Conservation (phyloP, 768 basidiomycete species). For the Calocera cornea region DNA sequence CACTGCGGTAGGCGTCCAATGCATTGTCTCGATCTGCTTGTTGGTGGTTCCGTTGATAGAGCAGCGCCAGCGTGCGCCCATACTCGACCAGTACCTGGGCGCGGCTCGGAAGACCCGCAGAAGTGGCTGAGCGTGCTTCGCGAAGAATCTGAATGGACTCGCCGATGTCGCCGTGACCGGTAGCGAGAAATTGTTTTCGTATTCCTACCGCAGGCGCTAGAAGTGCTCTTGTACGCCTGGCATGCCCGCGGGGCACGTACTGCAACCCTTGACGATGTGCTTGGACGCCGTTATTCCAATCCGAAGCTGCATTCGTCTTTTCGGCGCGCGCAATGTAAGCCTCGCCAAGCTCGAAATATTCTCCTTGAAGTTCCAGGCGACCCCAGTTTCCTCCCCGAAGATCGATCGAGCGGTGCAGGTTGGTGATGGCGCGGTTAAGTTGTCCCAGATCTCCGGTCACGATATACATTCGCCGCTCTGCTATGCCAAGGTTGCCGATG, state of each 20-base stretch:
- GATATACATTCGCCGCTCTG: neutral
- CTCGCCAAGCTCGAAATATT: neutral
- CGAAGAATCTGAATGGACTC: neutral
- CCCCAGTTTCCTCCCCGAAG: neutral
- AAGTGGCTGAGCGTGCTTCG: neutral
- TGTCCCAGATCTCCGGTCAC: neutral
- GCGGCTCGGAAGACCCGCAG: neutral
- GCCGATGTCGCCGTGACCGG: neutral
- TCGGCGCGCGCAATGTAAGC: neutral
- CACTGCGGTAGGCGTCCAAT: neutral
- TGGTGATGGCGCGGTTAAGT: neutral
- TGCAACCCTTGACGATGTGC: neutral
- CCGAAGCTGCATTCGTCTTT: neutral
- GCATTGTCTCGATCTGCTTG: neutral
- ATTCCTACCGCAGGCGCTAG: neutral
- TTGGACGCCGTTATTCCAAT: neutral
- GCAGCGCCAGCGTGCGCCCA: neutral
- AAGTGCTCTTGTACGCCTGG: neutral
- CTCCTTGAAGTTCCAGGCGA: neutral
- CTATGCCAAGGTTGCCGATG: neutral
- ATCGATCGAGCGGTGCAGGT: neutral
- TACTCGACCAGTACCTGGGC: neutral
- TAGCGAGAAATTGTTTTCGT: neutral
- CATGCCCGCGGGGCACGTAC: neutral
- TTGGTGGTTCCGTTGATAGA: neutral